Conservation (phyloP, 1,284 basidiomycete genomes). For the Leccinum subrobustum region DNA sequence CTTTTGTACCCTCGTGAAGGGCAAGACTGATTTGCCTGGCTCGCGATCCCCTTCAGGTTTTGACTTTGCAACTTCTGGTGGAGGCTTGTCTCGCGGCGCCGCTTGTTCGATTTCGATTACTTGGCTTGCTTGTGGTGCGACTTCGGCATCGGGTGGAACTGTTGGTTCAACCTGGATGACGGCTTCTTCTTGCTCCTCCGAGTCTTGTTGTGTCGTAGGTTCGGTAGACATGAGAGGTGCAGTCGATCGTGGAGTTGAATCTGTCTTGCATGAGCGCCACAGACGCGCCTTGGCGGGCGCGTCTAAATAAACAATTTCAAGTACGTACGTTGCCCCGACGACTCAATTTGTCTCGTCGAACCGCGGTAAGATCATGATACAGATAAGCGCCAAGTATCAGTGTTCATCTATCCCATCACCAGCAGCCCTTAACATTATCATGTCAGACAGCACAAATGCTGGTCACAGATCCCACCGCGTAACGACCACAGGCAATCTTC, state of each 20-base stretch:
- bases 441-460: slow-evolving; percentile 3
- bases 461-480: slow-evolving; percentile 41
- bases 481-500: slow-evolving; percentile 47
- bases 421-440: background rate
- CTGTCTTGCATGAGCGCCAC: slow-evolving; percentile 6
- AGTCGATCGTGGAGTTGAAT: background rate
- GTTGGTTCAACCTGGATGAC: slow-evolving; percentile 4
- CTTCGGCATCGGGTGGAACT: slow-evolving; percentile 9
- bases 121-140: background rate
- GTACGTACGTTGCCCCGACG: background rate
- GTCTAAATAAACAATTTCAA: slow-evolving; percentile 1
- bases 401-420: background rate
- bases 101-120: slow-evolving; percentile 7
- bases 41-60: slow-evolving; percentile 36
- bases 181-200: background rate
- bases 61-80: slow-evolving; percentile 11
- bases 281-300: slow-evolving; percentile 1
- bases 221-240: slow-evolving; percentile 19
- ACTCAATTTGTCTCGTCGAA: background rate
- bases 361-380: too few relatives aligned
- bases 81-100: slow-evolving; percentile 13
- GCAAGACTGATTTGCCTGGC: slow-evolving; percentile 65
- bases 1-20: slow-evolving; percentile 71
- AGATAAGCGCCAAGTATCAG: background rate
- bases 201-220: slow-evolving; percentile 6